These are phyloP conservation scores for Paecilomyces fulvus DNA, from an alignment of 2,329 filamentous ascomycete genomes.

Conservation along the genomic window DNA sequence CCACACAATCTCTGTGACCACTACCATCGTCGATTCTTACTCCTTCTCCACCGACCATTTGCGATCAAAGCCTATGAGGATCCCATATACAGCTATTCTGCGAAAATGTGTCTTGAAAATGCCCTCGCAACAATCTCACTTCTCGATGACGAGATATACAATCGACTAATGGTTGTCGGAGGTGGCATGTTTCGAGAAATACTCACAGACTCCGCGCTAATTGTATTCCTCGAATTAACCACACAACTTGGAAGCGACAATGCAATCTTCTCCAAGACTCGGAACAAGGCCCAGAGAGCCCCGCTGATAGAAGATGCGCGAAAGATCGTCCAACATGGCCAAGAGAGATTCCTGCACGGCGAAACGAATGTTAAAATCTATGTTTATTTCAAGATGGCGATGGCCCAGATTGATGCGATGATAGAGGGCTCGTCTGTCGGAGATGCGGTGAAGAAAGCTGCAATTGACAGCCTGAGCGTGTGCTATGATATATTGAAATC, in stretches of 20 bases:
- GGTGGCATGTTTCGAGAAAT: conserved; percentile 5
- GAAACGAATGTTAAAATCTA: conserved; percentile 10
- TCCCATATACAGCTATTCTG: conserved; percentile 6
- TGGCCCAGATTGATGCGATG: conserved; percentile 9
- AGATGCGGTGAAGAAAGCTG: background rate
- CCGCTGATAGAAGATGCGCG: background rate
- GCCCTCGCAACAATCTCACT: conserved; percentile 1
- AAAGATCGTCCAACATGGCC: background rate
- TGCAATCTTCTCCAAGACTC: background rate
- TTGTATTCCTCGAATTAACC: conserved; percentile 5
- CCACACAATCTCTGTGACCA: conserved; percentile 1
- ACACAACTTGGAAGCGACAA: conserved; percentile 6
- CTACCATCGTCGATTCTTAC: conserved; percentile 7
- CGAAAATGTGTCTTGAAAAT: conserved; percentile 4
- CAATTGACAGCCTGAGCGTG: background rate
- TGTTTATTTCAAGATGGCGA: conserved; percentile 1
- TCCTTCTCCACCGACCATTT: conserved; percentile 8
- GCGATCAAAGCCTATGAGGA: conserved; percentile 2
- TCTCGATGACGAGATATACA: conserved; percentile 3
- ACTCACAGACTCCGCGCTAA: conserved; percentile 3
- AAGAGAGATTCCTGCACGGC: background rate
- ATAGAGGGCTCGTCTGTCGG: background rate
- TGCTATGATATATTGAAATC: background rate
- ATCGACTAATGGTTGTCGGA: conserved; percentile 2
- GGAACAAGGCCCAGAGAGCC: background rate